phyloP scores from a whole-genome alignment of 805 yeast species.

The Candida gorgasii region DNA sequence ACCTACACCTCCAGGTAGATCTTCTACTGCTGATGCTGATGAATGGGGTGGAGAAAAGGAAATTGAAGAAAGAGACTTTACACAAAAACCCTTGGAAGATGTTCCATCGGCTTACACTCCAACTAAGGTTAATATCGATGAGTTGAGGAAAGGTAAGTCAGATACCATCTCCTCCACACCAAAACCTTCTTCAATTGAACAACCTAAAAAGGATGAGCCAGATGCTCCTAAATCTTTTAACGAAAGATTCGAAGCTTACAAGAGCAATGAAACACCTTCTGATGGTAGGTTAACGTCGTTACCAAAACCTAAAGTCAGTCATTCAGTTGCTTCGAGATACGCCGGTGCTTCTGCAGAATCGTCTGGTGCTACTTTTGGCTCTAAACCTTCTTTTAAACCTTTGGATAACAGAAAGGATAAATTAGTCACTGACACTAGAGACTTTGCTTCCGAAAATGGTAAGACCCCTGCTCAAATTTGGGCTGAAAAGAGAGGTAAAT shows the following conservation, averaged over 20 bases:
- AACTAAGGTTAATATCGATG: constrained; percentile 59
- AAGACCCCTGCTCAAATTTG: constrained; percentile 93
- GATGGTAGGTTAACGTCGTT: constrained; percentile 58
- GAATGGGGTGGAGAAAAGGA: constrained; percentile 73
- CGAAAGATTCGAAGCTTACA: constrained; percentile 47
- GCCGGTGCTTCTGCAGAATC: constrained; percentile 34
- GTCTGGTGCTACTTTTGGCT: constrained; percentile 31
- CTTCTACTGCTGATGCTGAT: constrained; percentile 17
- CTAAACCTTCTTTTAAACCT: constrained; percentile 33
- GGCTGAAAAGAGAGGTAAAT: constrained; percentile 87
- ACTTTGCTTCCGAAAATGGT: constrained; percentile 69
- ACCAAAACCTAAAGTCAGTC: constrained; percentile 60
- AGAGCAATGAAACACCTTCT: constrained; percentile 25
- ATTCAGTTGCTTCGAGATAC: constrained; percentile 53
- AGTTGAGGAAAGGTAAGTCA: constrained; percentile 51
- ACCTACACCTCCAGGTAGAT: constrained; percentile 20
- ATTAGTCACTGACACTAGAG: constrained; percentile 58
- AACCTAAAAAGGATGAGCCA: constrained; percentile 30
- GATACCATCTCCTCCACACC: constrained; percentile 48
- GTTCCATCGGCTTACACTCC: constrained; percentile 67
- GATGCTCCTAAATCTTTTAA: constrained; percentile 50
- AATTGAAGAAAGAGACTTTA: constrained; percentile 54
- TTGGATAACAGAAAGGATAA: constrained; percentile 40
- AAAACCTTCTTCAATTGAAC: constrained; percentile 19
- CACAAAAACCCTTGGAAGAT: constrained; percentile 49